phyloP scores from a whole-genome alignment of 2,329 filamentous ascomycete genomes.

The Colletotrichum magnum region DNA sequence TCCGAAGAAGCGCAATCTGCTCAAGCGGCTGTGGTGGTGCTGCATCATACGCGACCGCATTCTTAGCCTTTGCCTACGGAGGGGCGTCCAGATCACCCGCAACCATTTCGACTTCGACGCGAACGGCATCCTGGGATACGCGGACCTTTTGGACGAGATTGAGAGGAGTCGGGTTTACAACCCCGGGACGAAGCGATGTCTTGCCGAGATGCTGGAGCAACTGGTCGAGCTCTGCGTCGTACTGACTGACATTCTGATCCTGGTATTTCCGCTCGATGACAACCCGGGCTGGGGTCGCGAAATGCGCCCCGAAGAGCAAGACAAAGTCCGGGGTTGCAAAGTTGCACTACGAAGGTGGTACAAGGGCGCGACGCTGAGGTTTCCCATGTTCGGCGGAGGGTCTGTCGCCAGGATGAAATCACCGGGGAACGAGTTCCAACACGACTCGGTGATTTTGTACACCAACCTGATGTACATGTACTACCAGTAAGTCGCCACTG shows the following conservation, averaged over 20 bases:
- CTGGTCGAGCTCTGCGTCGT: slow-evolving; percentile 61
- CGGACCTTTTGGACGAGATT: slow-evolving; percentile 63
- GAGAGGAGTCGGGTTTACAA: slow-evolving; percentile 61
- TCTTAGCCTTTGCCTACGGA: slow-evolving; percentile 63
- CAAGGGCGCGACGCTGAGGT: slow-evolving; percentile 53
- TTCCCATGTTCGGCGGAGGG: slow-evolving; percentile 55
- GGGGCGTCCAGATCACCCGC: slow-evolving; percentile 64
- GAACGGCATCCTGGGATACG: slow-evolving; percentile 53
- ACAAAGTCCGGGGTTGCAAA: slow-evolving; percentile 53
- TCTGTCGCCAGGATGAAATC: slow-evolving; percentile 45
- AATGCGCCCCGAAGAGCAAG: slow-evolving; percentile 49
- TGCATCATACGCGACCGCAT: slow-evolving; percentile 67
- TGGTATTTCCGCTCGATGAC: slow-evolving; percentile 61
- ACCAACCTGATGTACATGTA: slow-evolving; percentile 66
- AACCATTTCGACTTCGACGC: slow-evolving; percentile 60
- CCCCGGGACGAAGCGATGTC: slow-evolving; percentile 57
- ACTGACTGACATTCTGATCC: slow-evolving; percentile 61
- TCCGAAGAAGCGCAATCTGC: slow-evolving; percentile 54
- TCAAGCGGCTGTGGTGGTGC: slow-evolving; percentile 69
- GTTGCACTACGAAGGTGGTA: slow-evolving; percentile 56
- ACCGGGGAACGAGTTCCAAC: slow-evolving; percentile 49
- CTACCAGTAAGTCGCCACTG: slow-evolving; percentile 58
- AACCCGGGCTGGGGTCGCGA: slow-evolving; percentile 56
- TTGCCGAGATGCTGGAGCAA: slow-evolving; percentile 61
- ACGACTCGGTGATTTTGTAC: slow-evolving; percentile 60